Base-by-base conservation (phyloP, 2,329 filamentous ascomycete species). In the Aotearoamyces nothofagi region DNA sequence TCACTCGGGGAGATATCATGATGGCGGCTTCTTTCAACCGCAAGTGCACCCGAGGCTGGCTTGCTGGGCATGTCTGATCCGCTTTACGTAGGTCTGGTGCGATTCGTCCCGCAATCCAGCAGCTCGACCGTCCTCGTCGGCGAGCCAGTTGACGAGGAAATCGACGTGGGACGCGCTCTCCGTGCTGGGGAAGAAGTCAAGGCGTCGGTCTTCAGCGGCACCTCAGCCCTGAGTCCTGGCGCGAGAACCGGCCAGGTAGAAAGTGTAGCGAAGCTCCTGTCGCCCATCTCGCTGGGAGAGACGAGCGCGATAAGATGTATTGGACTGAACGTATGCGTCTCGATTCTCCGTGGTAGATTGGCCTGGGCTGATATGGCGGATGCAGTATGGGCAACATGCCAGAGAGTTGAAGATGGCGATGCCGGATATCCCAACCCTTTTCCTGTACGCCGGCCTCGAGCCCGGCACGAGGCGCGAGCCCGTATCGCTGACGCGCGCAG, bases 361-460 rank as follows among this genome's bases (percentile, higher is more conserved):
- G 17, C 3, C 10, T 14, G 9, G 8, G 3, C 13, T 16, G 15
- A 19, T 15, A 15, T 20, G 9, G 24, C 14, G 20, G n/a, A n/a
- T n/a, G n/a, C n/a, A n/a, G n/a, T 17, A 9, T 17, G 14, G 17
- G 19, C 25, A 56, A 12, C 62, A 65, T 36, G 61, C 61, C 15
- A 55, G 54, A 11, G 66, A 72, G 42, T 60, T 65, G 38, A 56
- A 58, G 26, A 55, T 69, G 41, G 42, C 53, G 4, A 52, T 70
- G 16, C 67, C 69, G 0, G 52, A 55, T 0, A 54, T 69, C 11
- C 68, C 69, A 1, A 66, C 63, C 4, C 48, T 73, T 17, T 72
- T 71, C n/a, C 51, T 52, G 69, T 51, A 74, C 74, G 45, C 69
- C 68, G 1, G 50, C n/a, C n/a, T n/a, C n/a, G n/a, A n/a, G n/a